Conservation (phyloP, 75 land plant species). For the Pinus taeda region DNA sequence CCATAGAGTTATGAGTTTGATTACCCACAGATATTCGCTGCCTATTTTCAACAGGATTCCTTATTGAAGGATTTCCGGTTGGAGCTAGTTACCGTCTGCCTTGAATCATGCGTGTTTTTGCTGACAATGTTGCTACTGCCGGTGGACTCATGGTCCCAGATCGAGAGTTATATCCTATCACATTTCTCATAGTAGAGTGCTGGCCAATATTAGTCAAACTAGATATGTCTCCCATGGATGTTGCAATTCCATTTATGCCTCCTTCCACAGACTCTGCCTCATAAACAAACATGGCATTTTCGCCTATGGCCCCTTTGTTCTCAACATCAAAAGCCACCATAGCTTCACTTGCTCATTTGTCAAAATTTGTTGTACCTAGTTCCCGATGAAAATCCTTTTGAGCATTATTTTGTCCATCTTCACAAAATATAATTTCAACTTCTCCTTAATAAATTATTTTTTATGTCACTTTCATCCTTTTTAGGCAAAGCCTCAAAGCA, state of each 20-base stretch:
- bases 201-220: conserved; percentile 13
- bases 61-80: conserved; percentile 10
- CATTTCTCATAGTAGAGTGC: conserved; percentile 32
- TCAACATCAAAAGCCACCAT: no score
- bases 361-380: no score
- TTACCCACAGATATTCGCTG: conserved; percentile 45
- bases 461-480: no score
- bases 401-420: no score
- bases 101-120: conserved; percentile 43
- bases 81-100: conserved; percentile 32
- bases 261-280: not conserved
- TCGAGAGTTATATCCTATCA: conserved; percentile 36
- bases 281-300: no score
- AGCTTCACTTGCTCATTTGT: no score
- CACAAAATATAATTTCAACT: no score
- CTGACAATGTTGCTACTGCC: conserved; percentile 33
- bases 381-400: no score
- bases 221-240: conserved; percentile 52
- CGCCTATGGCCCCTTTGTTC: no score
- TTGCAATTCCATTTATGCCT: conserved; percentile 28
- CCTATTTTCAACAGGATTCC: conserved; percentile 24
- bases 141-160: conserved; percentile 7
- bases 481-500: no score
- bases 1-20: conserved; percentile 51
- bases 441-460: no score